These are phyloP conservation scores for Apiotrichum sp. DNA, from an alignment of 1,284 basidiomycete genomes.

Conservation along the genomic window DNA sequence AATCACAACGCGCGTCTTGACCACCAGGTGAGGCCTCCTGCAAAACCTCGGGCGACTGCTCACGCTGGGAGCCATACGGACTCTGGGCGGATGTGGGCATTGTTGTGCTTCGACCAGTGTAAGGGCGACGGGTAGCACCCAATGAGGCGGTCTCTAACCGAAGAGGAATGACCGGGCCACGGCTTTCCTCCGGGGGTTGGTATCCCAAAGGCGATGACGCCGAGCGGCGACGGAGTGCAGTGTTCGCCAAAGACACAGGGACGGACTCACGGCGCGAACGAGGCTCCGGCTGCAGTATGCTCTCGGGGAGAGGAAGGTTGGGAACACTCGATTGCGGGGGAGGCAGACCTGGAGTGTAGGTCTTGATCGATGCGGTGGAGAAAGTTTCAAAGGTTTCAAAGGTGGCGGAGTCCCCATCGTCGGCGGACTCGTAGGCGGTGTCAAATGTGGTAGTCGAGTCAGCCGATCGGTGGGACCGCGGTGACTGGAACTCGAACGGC, in stretches of 20 bases:
- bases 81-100: neutral
- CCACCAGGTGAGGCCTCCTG: neutral
- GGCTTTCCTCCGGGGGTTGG: neutral
- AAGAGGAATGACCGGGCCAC: neutral
- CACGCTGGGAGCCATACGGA: no score
- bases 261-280: neutral
- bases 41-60: no score
- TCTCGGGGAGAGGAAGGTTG: neutral
- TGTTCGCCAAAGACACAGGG: neutral
- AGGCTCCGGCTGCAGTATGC: neutral
- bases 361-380: neutral
- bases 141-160: neutral
- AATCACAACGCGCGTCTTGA: neutral
- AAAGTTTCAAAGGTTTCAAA: conserved; percentile 1
- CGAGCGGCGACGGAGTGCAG: neutral
- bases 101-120: neutral
- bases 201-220: neutral
- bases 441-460: neutral
- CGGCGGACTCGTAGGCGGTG: conserved; percentile 1
- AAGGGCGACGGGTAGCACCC: neutral
- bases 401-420: conserved; percentile 2
- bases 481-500: neutral
- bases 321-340: neutral
- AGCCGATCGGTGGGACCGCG: neutral
- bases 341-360: neutral